Conservation (phyloP, 768 basidiomycete genomes). For the Termitomyces titanicus region DNA sequence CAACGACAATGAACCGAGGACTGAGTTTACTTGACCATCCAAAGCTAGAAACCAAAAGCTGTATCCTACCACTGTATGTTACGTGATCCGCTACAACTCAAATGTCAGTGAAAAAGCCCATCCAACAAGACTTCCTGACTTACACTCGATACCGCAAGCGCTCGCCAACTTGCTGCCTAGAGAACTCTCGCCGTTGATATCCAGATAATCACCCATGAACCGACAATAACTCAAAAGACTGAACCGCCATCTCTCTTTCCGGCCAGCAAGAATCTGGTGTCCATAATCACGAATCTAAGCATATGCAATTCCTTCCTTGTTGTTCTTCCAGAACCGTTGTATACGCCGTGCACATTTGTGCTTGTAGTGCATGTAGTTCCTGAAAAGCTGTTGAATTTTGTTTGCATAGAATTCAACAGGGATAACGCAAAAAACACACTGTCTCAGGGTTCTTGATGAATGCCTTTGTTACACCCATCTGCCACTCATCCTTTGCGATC, state of each 20-base stretch:
- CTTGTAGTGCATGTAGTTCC: constrained; percentile 94
- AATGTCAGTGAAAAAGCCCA: not conserved
- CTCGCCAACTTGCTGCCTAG: constrained; percentile 72
- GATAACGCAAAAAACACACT: constrained; percentile 41
- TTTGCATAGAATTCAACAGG: not conserved
- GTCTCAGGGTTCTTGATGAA: constrained; percentile 99
- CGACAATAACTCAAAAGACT: constrained; percentile 92
- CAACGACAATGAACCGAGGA: constrained; percentile 87
- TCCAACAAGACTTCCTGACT: constrained; percentile 18
- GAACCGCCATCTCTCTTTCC: constrained; percentile 93
- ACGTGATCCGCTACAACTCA: constrained; percentile 60
- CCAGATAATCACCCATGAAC: constrained; percentile 95
- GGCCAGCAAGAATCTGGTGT: constrained; percentile 83
- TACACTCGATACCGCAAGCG: constrained; percentile 73
- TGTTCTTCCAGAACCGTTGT: constrained; percentile 98
- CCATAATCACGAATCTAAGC: constrained; percentile 92
- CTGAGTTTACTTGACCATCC: constrained; percentile 87
- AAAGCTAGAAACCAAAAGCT: constrained; percentile 82
- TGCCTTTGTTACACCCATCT: constrained; percentile 98
- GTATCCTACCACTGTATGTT: constrained; percentile 77
- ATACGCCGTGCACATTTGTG: constrained; percentile 93
- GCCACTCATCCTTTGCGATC: constrained; percentile 97
- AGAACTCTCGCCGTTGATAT: constrained; percentile 76
- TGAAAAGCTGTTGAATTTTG: constrained; percentile 69
- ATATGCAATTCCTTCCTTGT: constrained; percentile 90